A percentile compares a stretch with the other conserved stretches of the same genome.
Evolutionary conservation across 768 basidiomycete genomes (phyloP).

Genomic region (Auricularia sp.): DNA sequence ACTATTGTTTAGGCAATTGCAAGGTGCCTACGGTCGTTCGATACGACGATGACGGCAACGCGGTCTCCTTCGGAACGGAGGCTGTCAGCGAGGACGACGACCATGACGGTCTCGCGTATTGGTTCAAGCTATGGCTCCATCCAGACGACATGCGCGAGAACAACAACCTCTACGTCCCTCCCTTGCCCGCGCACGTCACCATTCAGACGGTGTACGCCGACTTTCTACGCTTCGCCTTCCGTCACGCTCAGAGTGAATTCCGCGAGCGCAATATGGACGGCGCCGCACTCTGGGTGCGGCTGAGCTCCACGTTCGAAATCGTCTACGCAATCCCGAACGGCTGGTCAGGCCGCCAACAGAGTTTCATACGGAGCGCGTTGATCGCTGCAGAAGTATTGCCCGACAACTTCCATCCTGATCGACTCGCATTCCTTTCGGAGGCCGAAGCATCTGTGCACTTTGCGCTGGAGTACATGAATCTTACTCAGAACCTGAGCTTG

Average conservation of each 20-base stretch:
- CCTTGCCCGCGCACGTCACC: slow-evolving; percentile 1
- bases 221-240: slow-evolving; percentile 3
- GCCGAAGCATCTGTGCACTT: slow-evolving; percentile 7
- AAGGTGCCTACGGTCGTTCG: slow-evolving; percentile 1
- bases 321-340: slow-evolving; percentile 6
- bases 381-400: slow-evolving; percentile 1
- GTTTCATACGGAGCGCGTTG: slow-evolving; percentile 3
- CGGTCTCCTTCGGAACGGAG: neutral
- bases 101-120: neutral
- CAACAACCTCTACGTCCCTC: neutral
- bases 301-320: neutral
- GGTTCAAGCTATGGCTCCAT: slow-evolving; percentile 1
- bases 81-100: neutral
- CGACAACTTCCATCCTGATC: neutral
- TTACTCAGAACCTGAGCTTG: neutral
- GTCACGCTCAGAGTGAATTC: neutral
- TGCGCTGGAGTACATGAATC: slow-evolving; percentile 2
- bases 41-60: neutral
- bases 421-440: slow-evolving; percentile 2
- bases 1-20: neutral
- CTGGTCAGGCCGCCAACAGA: slow-evolving; percentile 6
- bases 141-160: neutral
- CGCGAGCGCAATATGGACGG: neutral
- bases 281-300: neutral
- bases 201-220: slow-evolving; percentile 5